Percentiles rank a stretch among this genome's conserved stretches.
phyloP scores from a whole-genome alignment of 805 yeast genomes.

The Sugiyamaella boreocaroliniensis region DNA sequence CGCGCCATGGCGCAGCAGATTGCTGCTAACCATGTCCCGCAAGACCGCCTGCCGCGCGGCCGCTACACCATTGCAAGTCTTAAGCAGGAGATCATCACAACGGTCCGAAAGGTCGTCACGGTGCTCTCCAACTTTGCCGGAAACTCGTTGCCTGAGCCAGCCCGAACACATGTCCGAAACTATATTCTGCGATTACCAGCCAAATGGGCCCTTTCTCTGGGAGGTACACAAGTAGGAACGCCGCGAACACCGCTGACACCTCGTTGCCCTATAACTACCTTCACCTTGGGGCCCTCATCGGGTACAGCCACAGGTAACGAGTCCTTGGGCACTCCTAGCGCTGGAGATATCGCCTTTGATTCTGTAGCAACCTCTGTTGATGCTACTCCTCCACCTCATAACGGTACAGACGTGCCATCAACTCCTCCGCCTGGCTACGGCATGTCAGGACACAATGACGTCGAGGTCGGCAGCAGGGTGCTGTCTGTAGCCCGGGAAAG shows the following conservation, averaged over 20 bases:
- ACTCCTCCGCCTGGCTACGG: background rate
- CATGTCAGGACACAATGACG: conserved; percentile 15
- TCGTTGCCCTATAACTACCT: background rate
- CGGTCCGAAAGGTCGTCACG: conserved; percentile 81
- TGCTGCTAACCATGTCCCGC: conserved; percentile 31
- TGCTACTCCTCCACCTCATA: background rate
- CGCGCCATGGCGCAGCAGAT: conserved; percentile 22
- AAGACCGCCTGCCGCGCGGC: conserved; percentile 25
- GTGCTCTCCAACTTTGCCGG: conserved; percentile 83
- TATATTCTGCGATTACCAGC: conserved; percentile 69
- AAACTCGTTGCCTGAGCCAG: conserved; percentile 66
- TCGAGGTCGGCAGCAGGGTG: conserved; percentile 55
- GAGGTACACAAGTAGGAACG: conserved; percentile 16
- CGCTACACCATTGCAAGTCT: conserved; percentile 33
- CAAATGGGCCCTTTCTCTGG: conserved; percentile 51
- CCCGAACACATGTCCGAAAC: conserved; percentile 72
- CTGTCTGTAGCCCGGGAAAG: conserved; percentile 83
- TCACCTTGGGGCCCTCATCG: background rate
- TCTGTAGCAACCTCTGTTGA: background rate
- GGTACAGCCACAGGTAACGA: conserved; percentile 2
- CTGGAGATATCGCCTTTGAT: background rate
- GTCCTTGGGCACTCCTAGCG: background rate
- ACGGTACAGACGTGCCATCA: background rate
- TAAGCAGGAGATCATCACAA: conserved; percentile 76
- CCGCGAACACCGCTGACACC: conserved; percentile 1